Conservation (phyloP, 345 rosid species). For the Lenwebbia sp. region DNA sequence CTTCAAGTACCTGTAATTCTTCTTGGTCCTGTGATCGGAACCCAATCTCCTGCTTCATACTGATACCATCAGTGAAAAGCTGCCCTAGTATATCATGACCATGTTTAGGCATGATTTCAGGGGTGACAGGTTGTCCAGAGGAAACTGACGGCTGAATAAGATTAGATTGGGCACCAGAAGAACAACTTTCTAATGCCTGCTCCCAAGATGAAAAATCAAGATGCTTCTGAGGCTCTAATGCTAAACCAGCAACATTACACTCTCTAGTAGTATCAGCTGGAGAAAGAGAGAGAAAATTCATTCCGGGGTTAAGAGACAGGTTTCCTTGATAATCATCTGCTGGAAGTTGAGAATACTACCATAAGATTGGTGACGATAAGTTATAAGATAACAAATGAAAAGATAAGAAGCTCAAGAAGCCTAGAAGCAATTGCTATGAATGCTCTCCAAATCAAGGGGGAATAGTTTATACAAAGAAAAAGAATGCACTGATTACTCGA, state of each 20-base stretch:
- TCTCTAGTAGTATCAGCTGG: conserved; percentile 25
- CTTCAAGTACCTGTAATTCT: conserved; percentile 41
- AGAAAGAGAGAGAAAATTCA: conserved; percentile 17
- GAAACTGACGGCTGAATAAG: conserved; percentile 20
- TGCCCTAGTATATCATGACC: conserved; percentile 36
- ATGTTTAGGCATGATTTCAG: conserved; percentile 21
- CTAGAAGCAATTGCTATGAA: not conserved
- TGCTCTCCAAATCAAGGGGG: not conserved
- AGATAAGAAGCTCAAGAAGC: not conserved
- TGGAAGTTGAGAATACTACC: conserved; percentile 7
- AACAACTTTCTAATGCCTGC: conserved; percentile 35
- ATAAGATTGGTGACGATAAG: not conserved
- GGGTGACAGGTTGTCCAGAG: conserved; percentile 15
- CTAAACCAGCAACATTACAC: conserved; percentile 19
- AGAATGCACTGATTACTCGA: conserved; percentile 22
- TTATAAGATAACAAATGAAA: not conserved
- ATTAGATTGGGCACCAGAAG: conserved; percentile 28
- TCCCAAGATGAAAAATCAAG: conserved; percentile 60
- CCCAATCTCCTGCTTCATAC: conserved; percentile 35
- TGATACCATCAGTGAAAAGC: conserved; percentile 21
- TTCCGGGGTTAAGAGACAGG: conserved; percentile 17
- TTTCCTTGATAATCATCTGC: conserved; percentile 45
- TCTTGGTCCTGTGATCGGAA: conserved; percentile 27
- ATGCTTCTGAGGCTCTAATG: conserved; percentile 36
- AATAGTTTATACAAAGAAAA: not conserved